Evolutionary conservation across 495 filamentous ascomycete genomes (phyloP).

Genomic region (Schizothecium vesticola): DNA sequence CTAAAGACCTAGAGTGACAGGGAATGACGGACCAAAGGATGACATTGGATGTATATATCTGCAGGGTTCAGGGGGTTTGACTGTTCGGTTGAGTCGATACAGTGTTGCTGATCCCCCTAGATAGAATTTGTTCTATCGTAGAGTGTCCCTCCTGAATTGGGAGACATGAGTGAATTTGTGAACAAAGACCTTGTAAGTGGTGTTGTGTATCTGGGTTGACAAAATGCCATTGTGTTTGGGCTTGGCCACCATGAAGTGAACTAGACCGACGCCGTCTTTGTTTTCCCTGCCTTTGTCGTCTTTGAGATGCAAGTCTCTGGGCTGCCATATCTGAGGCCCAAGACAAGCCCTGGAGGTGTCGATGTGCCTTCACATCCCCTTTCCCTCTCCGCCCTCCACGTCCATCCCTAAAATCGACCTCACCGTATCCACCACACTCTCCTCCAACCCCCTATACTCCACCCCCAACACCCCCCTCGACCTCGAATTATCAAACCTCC

Average conservation of each 20-base stretch:
- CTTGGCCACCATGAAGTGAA: neutral
- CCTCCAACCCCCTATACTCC: conserved; percentile 32
- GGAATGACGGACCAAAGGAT: too few species aligned
- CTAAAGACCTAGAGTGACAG: neutral
- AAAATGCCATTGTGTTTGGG: neutral
- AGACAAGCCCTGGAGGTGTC: too few species aligned
- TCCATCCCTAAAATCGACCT: conserved; percentile 20
- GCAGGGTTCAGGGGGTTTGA: neutral
- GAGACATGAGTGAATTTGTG: neutral
- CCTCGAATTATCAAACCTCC: conserved; percentile 33
- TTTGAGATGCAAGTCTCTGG: too few species aligned
- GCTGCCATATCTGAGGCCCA: too few species aligned
- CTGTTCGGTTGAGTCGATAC: neutral
- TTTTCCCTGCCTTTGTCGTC: neutral
- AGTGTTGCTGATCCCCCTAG: neutral
- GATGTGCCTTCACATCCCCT: too few species aligned
- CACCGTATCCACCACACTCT: conserved; percentile 38
- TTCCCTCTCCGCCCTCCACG: neutral
- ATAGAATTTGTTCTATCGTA: neutral
- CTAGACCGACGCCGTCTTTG: neutral
- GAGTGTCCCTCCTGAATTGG: neutral
- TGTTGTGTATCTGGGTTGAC: neutral
- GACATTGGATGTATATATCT: neutral
- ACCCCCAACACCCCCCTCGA: conserved; percentile 34
- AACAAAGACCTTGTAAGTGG: neutral